These are phyloP conservation scores for Erucastrum elatum DNA, from an alignment of 345 rosid species.

Conservation along the genomic window DNA sequence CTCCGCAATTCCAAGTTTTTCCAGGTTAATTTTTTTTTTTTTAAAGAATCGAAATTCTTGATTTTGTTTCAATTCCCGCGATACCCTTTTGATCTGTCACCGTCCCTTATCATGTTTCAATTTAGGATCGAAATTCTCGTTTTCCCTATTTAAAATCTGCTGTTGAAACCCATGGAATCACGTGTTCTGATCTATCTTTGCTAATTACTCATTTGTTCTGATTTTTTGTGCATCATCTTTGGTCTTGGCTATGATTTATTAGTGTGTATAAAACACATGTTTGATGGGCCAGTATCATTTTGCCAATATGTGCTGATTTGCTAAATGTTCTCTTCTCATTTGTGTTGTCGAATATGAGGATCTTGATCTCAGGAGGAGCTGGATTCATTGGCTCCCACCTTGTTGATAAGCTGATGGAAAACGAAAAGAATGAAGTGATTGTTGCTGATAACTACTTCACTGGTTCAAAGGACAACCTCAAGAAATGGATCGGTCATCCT, in stretches of 20 bases:
- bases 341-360: slow-evolving; percentile 88
- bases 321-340: background rate
- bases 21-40: slow-evolving; percentile 50
- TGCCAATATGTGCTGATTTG: background rate
- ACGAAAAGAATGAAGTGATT: slow-evolving; percentile 91
- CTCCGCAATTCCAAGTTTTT: slow-evolving; percentile 81
- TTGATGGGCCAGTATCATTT: background rate
- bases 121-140: background rate
- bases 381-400: slow-evolving; percentile 96
- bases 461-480: slow-evolving; percentile 86
- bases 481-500: slow-evolving; percentile 90
- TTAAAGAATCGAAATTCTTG: background rate
- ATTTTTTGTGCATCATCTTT: no score
- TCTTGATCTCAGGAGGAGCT: slow-evolving; percentile 94
- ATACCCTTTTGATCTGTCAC: slow-evolving; percentile 3
- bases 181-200: slow-evolving; percentile 27
- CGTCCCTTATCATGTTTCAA: background rate
- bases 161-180: background rate
- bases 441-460: slow-evolving; percentile 94
- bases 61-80: background rate
- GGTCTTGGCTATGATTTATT: no score
- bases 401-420: slow-evolving; percentile 89
- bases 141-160: slow-evolving; percentile 3
- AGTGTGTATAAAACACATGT: background rate
- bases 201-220: background rate